phyloP scores from a whole-genome alignment of 345 rosid species.

The Anastatica hierochuntica region DNA sequence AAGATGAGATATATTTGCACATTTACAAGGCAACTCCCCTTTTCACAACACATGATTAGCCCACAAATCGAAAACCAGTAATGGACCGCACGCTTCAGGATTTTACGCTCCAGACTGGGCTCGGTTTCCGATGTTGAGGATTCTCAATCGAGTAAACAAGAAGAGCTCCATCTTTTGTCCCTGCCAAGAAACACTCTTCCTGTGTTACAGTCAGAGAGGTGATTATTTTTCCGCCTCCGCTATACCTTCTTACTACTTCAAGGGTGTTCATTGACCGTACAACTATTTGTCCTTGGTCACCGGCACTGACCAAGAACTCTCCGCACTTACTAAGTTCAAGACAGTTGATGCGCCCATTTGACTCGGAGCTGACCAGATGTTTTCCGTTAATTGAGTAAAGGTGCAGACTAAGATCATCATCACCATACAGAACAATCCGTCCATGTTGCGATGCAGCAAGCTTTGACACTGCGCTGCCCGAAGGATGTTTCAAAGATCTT shows the following conservation, averaged over 20 bases:
- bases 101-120: conserved; percentile 40
- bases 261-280: conserved; percentile 90
- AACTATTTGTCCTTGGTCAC: conserved; percentile 92
- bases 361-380: conserved; percentile 79
- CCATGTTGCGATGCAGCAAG: conserved; percentile 87
- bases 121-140: conserved; percentile 51
- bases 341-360: conserved; percentile 87
- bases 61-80: conserved; percentile 8
- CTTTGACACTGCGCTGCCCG: conserved; percentile 73
- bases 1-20: conserved; percentile 22
- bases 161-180: conserved; percentile 88
- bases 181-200: conserved; percentile 92
- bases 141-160: conserved; percentile 88
- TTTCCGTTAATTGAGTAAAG: conserved; percentile 89
- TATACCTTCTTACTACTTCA: conserved; percentile 61
- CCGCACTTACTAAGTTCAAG: conserved; percentile 82
- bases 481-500: conserved; percentile 78
- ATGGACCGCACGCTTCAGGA: conserved; percentile 21
- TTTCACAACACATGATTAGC: conserved; percentile 8
- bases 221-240: conserved; percentile 71
- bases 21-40: conserved; percentile 21
- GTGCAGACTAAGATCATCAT: conserved; percentile 84
- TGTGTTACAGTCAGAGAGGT: conserved; percentile 72
- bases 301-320: conserved; percentile 81
- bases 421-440: conserved; percentile 64